phyloP scores from a whole-genome alignment of 1,284 basidiomycete genomes.

The Irpex rosettiformis region DNA sequence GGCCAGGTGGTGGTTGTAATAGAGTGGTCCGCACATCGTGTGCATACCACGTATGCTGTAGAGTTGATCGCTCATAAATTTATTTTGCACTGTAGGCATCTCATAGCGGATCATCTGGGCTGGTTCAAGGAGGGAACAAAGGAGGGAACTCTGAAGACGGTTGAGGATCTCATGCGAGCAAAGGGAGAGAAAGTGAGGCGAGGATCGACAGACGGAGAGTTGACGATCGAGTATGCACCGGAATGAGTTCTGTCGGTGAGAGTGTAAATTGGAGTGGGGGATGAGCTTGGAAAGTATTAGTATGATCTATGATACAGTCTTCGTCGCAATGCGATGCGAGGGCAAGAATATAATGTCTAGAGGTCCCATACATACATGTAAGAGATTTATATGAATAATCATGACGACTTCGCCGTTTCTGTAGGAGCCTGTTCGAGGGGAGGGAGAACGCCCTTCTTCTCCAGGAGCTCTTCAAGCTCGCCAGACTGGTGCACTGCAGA shows the following conservation, averaged over 20 bases:
- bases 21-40: conserved; percentile 7
- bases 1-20: too few species aligned
- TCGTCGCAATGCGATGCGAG: background rate
- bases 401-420: conserved; percentile 15
- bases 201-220: conserved; percentile 46
- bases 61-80: background rate
- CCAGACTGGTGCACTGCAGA: conserved; percentile 91
- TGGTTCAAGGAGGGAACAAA: conserved; percentile 87
- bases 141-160: conserved; percentile 68
- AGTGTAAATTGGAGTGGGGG: too few species aligned
- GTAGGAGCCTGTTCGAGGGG: conserved; percentile 22
- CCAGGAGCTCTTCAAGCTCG: conserved; percentile 84
- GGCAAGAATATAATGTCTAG: background rate
- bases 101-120: conserved; percentile 89
- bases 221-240: conserved; percentile 38
- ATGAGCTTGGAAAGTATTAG: background rate
- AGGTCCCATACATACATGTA: conserved; percentile 1
- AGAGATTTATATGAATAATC: background rate
- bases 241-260: too few species aligned
- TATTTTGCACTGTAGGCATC: conserved; percentile 48
- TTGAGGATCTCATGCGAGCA: conserved; percentile 77
- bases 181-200: conserved; percentile 75
- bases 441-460: conserved; percentile 68
- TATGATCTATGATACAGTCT: background rate
- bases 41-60: conserved; percentile 2